These are phyloP conservation scores for Litchi chinensis DNA, from an alignment of 345 rosid species.

Conservation along the genomic window DNA sequence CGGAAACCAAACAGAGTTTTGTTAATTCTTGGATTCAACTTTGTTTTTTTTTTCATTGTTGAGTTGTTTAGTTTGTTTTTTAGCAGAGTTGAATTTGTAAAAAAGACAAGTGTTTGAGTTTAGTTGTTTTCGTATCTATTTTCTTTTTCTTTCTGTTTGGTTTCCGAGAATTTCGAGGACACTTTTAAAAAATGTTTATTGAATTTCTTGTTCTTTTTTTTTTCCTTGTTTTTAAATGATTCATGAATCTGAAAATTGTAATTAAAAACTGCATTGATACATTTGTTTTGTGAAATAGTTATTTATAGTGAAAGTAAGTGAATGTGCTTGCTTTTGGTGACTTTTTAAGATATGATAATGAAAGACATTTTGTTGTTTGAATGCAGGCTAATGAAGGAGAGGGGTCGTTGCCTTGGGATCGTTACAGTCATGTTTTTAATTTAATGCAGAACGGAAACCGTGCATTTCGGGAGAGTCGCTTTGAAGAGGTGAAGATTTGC, in stretches of 20 bases:
- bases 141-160: conserved; percentile 14
- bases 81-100: conserved; percentile 16
- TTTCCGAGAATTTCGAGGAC: conserved; percentile 35
- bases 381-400: conserved; percentile 74
- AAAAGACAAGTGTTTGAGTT: conserved; percentile 19
- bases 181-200: background rate
- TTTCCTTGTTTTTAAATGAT: background rate
- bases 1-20: conserved; percentile 18
- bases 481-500: conserved; percentile 61
- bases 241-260: too few relatives aligned
- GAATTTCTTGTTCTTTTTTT: background rate
- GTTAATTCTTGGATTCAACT: background rate
- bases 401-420: conserved; percentile 61
- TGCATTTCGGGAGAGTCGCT: conserved; percentile 61
- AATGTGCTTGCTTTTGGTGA: background rate
- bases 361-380: background rate
- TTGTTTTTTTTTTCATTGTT: conserved; percentile 26
- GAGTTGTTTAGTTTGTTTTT: conserved; percentile 22
- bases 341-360: background rate
- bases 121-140: conserved; percentile 20
- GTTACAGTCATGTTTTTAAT: conserved; percentile 58
- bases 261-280: background rate
- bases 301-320: background rate
- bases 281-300: too few relatives aligned
- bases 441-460: conserved; percentile 67